Evolutionary conservation across 352 stramenopile genomes (phyloP).

Genomic region (Phytophthora sp.): DNA sequence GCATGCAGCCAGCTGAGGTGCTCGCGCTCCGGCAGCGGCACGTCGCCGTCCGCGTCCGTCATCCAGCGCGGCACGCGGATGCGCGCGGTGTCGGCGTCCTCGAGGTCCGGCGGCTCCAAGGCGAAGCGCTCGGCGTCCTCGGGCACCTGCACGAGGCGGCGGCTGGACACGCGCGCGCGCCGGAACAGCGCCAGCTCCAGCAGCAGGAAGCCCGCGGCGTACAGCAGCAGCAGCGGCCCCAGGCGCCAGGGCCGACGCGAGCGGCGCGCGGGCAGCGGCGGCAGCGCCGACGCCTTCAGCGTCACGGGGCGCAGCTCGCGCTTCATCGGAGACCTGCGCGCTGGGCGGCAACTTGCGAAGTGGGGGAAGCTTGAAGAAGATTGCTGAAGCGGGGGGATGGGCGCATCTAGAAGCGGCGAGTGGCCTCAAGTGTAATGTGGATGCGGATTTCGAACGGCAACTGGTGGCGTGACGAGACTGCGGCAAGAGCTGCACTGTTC

Average conservation of each 20-base stretch:
- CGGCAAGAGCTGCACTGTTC: too few relatives aligned
- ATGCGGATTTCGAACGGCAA: too few relatives aligned
- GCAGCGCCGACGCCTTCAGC: conserved; percentile 23
- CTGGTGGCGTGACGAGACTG: too few relatives aligned
- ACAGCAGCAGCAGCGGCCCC: conserved; percentile 23
- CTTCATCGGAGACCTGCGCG: conserved; percentile 8
- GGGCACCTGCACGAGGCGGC: conserved; percentile 19
- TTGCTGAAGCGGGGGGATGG: conserved; percentile 3
- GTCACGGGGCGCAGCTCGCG: conserved; percentile 28
- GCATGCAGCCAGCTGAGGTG: conserved; percentile 39
- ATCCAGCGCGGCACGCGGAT: conserved; percentile 31
- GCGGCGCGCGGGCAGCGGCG: background rate
- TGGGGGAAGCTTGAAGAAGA: conserved; percentile 13
- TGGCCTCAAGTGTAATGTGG: too few relatives aligned
- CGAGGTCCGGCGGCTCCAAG: conserved; percentile 17
- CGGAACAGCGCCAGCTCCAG: conserved; percentile 22
- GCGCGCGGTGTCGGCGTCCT: conserved; percentile 15
- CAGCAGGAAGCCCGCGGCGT: conserved; percentile 17
- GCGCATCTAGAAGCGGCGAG: too few relatives aligned
- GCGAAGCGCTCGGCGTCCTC: conserved; percentile 24
- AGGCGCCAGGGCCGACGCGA: conserved; percentile 23
- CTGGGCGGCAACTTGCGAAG: conserved; percentile 1
- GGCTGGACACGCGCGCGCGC: conserved; percentile 2
- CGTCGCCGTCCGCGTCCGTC: conserved; percentile 25
- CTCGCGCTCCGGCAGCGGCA: conserved; percentile 30